Evolutionary conservation across 345 rosid species (phyloP), one percentile per base, ranked within the genome.

Genomic region (Eucalyptus dawsonii): DNA sequence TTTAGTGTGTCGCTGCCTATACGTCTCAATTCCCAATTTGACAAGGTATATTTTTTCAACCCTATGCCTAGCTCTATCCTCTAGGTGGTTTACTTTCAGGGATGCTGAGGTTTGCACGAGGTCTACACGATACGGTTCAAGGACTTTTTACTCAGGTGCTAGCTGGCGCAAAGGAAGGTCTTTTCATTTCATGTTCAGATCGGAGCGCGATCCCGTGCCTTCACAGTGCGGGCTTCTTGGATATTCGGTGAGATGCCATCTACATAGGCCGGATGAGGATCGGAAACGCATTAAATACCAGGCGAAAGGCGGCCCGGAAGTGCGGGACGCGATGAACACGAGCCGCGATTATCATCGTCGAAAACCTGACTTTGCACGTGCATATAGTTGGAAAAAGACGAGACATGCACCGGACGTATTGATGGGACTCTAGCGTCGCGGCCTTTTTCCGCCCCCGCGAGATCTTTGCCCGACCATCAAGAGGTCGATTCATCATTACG

Each of bases 1-100:
- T 58, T 25, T 58, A 58, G 3, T 0, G 2, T 25, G 7, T 25
- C 1, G n/a, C 1, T 58, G 7, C 0, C 15, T 2, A 58, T 3
- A 58, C 7, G 14, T 0, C 2, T 25, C 14, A 3, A 58, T 27
- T 3, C n/a, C n/a, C n/a, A 58, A 58, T 58, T 25, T 25, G 25
- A 19, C 58, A 19, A 10, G 58, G 2, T 53, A 53, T 8, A 19
- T 53, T 53, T 19, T 19, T 53, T 53, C 24, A 53, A 1, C 24
- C 24, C 58, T 53, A 53, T 53, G 24, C 58, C 24, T 19, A 4
- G 58, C 58, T 53, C 58, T 53, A 53, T 25, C 65, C n/a, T 58
- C 65, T 58, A 24, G 65, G 14, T 24, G 14, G 13, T 58, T 25
- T 58, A 58, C n/a, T 6, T 11, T 25, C 7, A 1, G n/a, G n/a